Evolutionary conservation across 2,329 filamentous ascomycete species (phyloP).

Genomic region (Ascochyta viciae-villosae): DNA sequence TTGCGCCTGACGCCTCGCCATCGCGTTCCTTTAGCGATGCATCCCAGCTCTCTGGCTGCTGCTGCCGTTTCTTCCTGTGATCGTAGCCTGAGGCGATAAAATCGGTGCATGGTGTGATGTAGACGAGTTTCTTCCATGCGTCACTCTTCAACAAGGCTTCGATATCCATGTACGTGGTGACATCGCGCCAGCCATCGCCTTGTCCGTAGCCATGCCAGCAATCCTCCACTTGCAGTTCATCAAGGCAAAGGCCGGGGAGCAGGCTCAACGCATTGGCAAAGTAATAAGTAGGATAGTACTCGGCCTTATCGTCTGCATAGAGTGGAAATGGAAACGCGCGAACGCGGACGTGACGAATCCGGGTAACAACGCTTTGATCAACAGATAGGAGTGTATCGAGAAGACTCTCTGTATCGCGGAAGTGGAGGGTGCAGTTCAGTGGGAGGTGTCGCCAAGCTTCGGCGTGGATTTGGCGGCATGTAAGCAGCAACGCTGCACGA

Average conservation of each 20-base stretch:
- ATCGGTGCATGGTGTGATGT: conserved; percentile 44
- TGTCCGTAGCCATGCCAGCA: conserved; percentile 46
- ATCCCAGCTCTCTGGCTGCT: conserved; percentile 44
- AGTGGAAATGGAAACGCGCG: conserved; percentile 45
- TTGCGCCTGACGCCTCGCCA: conserved; percentile 37
- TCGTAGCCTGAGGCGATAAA: conserved; percentile 46
- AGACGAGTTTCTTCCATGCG: conserved; percentile 44
- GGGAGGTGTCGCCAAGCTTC: conserved; percentile 46
- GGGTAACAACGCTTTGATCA: conserved; percentile 39
- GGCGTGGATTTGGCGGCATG: conserved; percentile 37
- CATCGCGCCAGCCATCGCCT: conserved; percentile 43
- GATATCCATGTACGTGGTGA: conserved; percentile 46
- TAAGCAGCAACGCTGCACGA: conserved; percentile 41
- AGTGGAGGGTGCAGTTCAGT: conserved; percentile 40
- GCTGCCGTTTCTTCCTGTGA: conserved; percentile 33
- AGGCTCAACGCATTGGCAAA: conserved; percentile 41
- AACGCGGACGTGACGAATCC: conserved; percentile 42
- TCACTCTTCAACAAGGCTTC: conserved; percentile 41
- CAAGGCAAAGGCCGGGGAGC: conserved; percentile 42
- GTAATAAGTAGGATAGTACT: conserved; percentile 45
- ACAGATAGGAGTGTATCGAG: conserved; percentile 41
- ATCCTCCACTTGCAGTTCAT: conserved; percentile 43
- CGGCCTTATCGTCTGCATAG: conserved; percentile 29
- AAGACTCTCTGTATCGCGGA: conserved; percentile 44
- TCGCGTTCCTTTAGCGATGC: conserved; percentile 40